Evolutionary conservation across 441 rosid genomes (phyloP), one percentile per base, ranked within the genome.

Genomic region (Syzygium syzygioides): DNA sequence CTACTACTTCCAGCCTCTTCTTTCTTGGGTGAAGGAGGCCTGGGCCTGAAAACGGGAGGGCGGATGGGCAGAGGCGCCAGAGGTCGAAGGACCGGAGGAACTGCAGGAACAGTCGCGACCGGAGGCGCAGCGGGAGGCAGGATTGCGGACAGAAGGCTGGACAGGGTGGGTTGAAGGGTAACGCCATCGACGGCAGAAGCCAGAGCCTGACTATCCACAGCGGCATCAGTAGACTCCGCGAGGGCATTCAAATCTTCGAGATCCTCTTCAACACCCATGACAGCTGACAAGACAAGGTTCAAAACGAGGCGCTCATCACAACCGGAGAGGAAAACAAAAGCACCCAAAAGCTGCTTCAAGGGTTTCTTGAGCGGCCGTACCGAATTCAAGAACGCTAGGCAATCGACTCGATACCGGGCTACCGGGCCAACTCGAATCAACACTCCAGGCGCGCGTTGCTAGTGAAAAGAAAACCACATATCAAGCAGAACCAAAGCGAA

Each of bases 61-160:
- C 91, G 92, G 87, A 92, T 14, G 55, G 98, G 97, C n/a, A 93
- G 92, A 85, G 95, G 93, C 0, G 94, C 95, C 88, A 91, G 87
- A 34, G 97, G 95, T 48, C 94, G 95, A 57, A 93, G 90, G 87
- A 92, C 88, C 20, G 93, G 90, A 87, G 95, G 94, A 90, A 92
- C 76, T 68, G 91, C 68, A 25, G 96, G 95, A 79, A 95, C 87
- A 3, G 97, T 95, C 89, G 98, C 96, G 87, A 95, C 93, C 55
- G 95, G 91, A 60, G 96, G 96, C 87, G 55, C 89, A 55, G 90
- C 88, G 11, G 92, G 88, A 88, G 86, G 64, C 9, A 93, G 90
- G 79, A 90, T 48, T 25, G 91, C 86, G 3, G 96, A 93, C 28
- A 93, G 91, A 87, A 89, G 59, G 9, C 2, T 45, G 4, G 89